phyloP scores from a whole-genome alignment of 768 basidiomycete species.

The Russula olivacea region DNA sequence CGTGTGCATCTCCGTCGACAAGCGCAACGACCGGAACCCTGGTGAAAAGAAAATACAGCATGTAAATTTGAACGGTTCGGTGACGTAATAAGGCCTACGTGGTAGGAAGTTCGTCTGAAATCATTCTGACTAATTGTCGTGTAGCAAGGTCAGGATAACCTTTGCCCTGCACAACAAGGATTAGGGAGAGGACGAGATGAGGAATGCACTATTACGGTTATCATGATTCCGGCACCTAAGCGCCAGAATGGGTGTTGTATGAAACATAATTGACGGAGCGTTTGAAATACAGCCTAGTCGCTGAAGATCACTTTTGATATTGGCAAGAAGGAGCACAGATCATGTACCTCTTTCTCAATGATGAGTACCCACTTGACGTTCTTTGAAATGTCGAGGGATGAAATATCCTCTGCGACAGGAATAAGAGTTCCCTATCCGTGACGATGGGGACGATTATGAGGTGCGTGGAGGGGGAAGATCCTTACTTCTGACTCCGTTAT shows the following conservation, averaged over 20 bases:
- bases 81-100: conserved; percentile 37
- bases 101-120: conserved; percentile 59
- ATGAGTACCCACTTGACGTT: conserved; percentile 73
- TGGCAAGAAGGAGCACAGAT: no score
- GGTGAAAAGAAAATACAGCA: background rate
- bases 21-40: conserved; percentile 76
- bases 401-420: conserved; percentile 69
- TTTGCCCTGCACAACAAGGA: conserved; percentile 63
- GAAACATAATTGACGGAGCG: conserved; percentile 58
- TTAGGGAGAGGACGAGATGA: background rate
- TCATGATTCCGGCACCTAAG: conserved; percentile 62
- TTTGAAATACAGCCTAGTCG: conserved; percentile 87
- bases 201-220: conserved; percentile 51
- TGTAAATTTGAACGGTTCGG: background rate
- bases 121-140: conserved; percentile 68
- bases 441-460: background rate
- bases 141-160: conserved; percentile 96
- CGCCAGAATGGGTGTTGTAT: conserved; percentile 40
- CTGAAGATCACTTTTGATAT: background rate
- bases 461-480: background rate
- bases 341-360: conserved; percentile 85
- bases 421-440: conserved; percentile 61
- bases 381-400: conserved; percentile 49
- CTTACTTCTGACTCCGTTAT: conserved; percentile 56
- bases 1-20: conserved; percentile 90